phyloP scores from a whole-genome alignment of 345 rosid species.

The Eucalyptus viminalis region DNA sequence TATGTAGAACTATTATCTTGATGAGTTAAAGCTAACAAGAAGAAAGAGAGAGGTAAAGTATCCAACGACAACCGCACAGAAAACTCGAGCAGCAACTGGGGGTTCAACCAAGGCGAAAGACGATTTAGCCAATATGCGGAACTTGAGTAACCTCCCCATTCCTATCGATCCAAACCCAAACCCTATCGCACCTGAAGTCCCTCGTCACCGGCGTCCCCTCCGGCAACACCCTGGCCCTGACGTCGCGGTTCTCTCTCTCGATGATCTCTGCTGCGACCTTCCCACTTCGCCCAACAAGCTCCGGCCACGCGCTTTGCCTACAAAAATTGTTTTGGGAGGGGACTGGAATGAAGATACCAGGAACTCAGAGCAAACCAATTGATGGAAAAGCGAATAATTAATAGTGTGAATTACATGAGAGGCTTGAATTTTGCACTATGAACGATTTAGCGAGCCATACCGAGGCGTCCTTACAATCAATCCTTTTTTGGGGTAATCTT shows the following conservation, averaged over 20 bases:
- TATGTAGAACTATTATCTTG: not conserved
- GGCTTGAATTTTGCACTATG: not conserved
- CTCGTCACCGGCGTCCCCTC: not conserved
- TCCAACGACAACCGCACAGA: not conserved
- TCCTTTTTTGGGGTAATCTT: not conserved
- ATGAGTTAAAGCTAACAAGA: not conserved
- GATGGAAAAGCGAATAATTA: not conserved
- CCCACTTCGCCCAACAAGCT: not conserved
- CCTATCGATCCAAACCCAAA: not conserved
- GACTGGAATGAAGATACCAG: not conserved
- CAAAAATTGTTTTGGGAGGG: not conserved
- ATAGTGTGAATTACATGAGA: not conserved
- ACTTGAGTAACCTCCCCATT: not conserved
- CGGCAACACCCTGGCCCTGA: not conserved
- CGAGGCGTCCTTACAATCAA: not conserved
- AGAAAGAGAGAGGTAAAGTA: not conserved
- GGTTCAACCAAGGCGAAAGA: not conserved
- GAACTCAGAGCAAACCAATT: not conserved
- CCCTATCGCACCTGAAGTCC: not conserved
- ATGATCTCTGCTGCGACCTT: not conserved
- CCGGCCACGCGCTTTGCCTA: not conserved
- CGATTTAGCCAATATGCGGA: not conserved
- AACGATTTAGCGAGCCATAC: not conserved
- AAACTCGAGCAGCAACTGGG: not conserved
- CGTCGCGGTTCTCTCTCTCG: not conserved